Evolutionary conservation across 805 yeast genomes (phyloP), one percentile per base, ranked within the genome.

Genomic region (Lachancea cidri): DNA sequence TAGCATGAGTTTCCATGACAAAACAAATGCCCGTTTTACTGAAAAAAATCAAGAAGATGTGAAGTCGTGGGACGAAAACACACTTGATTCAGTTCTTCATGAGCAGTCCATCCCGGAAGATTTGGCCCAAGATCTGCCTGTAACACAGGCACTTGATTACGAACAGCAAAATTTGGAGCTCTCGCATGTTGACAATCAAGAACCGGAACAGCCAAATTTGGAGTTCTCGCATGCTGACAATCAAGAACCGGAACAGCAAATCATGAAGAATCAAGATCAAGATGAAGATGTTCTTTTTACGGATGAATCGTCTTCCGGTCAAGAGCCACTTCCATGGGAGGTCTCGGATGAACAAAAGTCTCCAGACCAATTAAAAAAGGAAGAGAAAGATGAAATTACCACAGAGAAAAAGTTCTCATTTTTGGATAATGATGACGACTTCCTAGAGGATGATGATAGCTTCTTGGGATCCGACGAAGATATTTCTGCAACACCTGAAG

Each of bases 341-440:
- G 34, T 14, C 5, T 4, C 35, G 32, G 31, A 31, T 11, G 19
- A 16, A 13, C 18, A 20, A 32, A 33, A 17, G 11, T 17, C 29
- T 33, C 18, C 11, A 17, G 40, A 4, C 14, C 14, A n/a, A n/a
- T n/a, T n/a, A n/a, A n/a, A 24, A n/a, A 20, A 32, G 5, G 34
- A 30, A 11, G 29, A 5, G 7, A 17, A 18, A 9, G 32, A 27
- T 4, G 3, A 35, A 17, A 36, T 36, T 2, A 19, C 62, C 36
- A 59, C 56, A 29, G 70, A 60, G 15, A 73, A 69, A 29, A 73
- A 71, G 34, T 59, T 70, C 33, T 63, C 65, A 6, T 68, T 69
- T 39, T 54, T 72, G 29, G 72, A 68, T 29, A 65, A 64, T 5
- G 77, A 72, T 42, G 71, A 67, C 41, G 77, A 72, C 22, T 49